Conservation (phyloP, 164 flowering plant species). For the Kalanchoe fedtschenkoi region DNA sequence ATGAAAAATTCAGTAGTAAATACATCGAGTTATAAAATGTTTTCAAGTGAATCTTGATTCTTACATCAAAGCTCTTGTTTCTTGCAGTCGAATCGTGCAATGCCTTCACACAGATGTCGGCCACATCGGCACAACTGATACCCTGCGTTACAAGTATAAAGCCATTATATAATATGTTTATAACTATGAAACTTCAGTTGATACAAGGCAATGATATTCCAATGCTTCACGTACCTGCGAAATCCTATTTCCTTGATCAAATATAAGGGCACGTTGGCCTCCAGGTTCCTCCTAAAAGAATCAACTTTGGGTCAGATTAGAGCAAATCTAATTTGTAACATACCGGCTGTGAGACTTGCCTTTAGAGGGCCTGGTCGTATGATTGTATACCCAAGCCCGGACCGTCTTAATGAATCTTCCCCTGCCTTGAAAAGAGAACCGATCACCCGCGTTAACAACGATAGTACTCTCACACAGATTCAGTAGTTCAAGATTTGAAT, state of each 20-base stretch:
- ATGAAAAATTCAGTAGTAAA: background rate
- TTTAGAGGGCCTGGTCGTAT: conserved; percentile 86
- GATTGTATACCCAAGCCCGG: conserved; percentile 95
- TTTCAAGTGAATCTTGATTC: conserved; percentile 15
- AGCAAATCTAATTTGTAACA: background rate
- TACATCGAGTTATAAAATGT: background rate
- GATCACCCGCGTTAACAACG: background rate
- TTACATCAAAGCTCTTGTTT: conserved; percentile 92
- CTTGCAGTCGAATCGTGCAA: conserved; percentile 95
- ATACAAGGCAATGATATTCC: background rate
- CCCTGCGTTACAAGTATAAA: conserved; percentile 63
- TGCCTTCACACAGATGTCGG: conserved; percentile 96
- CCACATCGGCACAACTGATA: conserved; percentile 97
- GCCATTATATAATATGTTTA: background rate
- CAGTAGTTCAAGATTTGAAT: background rate
- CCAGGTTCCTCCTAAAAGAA: conserved; percentile 90
- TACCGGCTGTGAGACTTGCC: conserved; percentile 25
- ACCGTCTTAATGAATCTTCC: conserved; percentile 82
- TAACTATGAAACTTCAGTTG: background rate
- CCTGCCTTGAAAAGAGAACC: conserved; percentile 48
- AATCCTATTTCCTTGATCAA: conserved; percentile 96
- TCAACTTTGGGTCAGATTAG: conserved; percentile 1
- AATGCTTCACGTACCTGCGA: conserved; percentile 50
- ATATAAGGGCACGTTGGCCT: conserved; percentile 94
- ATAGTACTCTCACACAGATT: background rate